A percentile compares a stretch with the other conserved stretches of the same genome.
Conservation (phyloP, 139 green algal species). For the Micromonas commoda region DNA sequence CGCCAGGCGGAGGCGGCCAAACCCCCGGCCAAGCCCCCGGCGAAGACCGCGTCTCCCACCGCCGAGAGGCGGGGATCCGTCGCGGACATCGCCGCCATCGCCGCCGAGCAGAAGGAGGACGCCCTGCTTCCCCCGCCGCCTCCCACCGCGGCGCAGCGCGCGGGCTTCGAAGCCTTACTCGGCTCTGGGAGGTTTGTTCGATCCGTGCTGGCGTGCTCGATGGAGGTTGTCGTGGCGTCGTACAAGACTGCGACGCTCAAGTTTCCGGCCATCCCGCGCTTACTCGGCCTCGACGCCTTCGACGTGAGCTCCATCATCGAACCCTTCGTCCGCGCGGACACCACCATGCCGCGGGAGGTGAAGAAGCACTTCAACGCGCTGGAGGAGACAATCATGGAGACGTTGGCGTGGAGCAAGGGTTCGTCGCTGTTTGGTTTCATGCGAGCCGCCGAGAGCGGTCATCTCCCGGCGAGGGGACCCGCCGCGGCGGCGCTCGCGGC, state of each 20-base stretch:
- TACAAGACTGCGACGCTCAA: slow-evolving; percentile 31
- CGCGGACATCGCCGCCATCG: background rate
- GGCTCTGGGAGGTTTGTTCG: background rate
- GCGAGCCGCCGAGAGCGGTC: background rate
- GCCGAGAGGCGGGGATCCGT: background rate
- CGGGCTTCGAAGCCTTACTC: background rate
- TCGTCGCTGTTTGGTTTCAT: slow-evolving; percentile 13
- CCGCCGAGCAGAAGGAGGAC: background rate
- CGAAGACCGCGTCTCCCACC: background rate
- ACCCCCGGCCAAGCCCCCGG: background rate
- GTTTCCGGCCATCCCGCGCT: slow-evolving; percentile 32
- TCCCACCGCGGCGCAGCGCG: background rate
- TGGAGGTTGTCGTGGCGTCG: slow-evolving; percentile 38
- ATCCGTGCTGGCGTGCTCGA: slow-evolving; percentile 31
- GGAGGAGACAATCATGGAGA: slow-evolving; percentile 48
- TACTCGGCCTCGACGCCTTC: slow-evolving; percentile 27
- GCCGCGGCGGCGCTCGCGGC: background rate
- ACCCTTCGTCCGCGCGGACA: slow-evolving; percentile 35
- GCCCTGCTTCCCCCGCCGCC: no score
- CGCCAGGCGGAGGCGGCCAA: background rate
- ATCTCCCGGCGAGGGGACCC: background rate
- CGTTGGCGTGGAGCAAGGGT: slow-evolving; percentile 34
- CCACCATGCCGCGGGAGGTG: slow-evolving; percentile 39
- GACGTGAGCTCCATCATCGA: slow-evolving; percentile 43
- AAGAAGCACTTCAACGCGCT: slow-evolving; percentile 40